Conservation (phyloP, 2,329 filamentous ascomycete genomes). For the Pseudogymnoascus sp. region DNA sequence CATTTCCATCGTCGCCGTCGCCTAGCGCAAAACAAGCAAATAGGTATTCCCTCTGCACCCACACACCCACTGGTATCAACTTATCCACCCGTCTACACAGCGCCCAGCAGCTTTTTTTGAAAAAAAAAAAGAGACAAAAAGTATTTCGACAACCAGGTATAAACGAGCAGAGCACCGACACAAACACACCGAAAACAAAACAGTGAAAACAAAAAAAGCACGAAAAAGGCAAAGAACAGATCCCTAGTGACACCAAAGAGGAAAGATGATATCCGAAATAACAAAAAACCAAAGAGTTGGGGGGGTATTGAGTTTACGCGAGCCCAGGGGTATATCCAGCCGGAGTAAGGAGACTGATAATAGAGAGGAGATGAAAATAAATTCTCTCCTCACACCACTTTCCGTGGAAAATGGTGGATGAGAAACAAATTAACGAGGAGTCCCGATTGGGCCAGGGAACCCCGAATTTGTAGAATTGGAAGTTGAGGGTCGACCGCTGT, state of each 20-base stretch:
- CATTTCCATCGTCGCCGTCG: conserved; percentile 2
- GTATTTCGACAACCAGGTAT: neutral
- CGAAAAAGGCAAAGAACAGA: neutral
- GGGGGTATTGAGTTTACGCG: conserved; percentile 7
- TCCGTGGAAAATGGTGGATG: conserved; percentile 19
- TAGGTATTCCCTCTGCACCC: neutral
- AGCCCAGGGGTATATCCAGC: conserved; percentile 10
- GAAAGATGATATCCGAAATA: conserved; percentile 3
- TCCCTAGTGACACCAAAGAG: neutral
- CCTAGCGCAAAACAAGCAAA: conserved; percentile 7
- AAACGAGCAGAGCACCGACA: neutral
- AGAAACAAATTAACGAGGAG: conserved; percentile 60
- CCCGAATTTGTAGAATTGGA: conserved; percentile 93
- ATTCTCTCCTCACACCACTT: neutral
- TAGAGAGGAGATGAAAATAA: conserved; percentile 1
- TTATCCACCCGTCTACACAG: neutral
- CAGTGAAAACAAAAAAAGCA: neutral
- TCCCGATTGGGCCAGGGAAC: conserved; percentile 89
- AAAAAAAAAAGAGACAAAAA: neutral
- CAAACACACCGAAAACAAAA: neutral
- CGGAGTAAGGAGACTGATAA: conserved; percentile 8
- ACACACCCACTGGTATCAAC: conserved; percentile 6
- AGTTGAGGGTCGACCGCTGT: conserved; percentile 87
- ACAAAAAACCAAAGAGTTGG: conserved; percentile 2
- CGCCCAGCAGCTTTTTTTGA: neutral